Conservation (phyloP, 78 protist genomes). For the Tieghemostelium lacteum region DNA sequence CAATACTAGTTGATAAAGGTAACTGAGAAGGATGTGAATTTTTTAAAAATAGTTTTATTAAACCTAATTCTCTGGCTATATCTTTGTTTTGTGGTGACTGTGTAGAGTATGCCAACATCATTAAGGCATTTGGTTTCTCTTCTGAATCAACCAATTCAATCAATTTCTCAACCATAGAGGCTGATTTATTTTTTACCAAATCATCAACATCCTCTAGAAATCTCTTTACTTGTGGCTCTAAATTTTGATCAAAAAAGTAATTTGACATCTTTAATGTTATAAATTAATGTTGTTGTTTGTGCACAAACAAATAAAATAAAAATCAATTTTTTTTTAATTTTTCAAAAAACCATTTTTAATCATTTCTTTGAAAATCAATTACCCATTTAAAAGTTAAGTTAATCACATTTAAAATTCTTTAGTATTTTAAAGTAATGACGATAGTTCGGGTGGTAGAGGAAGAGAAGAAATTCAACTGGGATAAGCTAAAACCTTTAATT, state of each 20-base stretch:
- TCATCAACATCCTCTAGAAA: conserved; percentile 76
- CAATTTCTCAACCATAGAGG: conserved; percentile 24
- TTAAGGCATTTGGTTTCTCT: conserved; percentile 50
- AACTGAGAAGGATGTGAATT: conserved; percentile 19
- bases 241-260: conserved; percentile 43
- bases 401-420: too few relatives aligned
- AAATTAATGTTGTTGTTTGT: too few relatives aligned
- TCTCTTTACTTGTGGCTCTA: conserved; percentile 45
- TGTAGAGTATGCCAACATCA: conserved; percentile 64
- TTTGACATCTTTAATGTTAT: too few relatives aligned
- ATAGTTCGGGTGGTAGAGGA: too few relatives aligned
- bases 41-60: conserved; percentile 16
- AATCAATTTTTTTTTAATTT: too few relatives aligned
- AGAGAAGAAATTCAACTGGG: too few relatives aligned
- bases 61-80: conserved; percentile 52
- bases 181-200: conserved; percentile 12
- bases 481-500: too few relatives aligned
- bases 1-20: conserved; percentile 11
- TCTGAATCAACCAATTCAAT: conserved; percentile 9
- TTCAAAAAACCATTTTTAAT: too few relatives aligned
- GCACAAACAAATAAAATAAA: too few relatives aligned
- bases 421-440: too few relatives aligned
- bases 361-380: too few relatives aligned
- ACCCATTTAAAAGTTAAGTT: too few relatives aligned
- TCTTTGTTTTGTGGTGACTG: conserved; percentile 63